Base-by-base conservation (phyloP, 2,329 filamentous ascomycete genomes). In the Penicillium sclerotiorum region DNA sequence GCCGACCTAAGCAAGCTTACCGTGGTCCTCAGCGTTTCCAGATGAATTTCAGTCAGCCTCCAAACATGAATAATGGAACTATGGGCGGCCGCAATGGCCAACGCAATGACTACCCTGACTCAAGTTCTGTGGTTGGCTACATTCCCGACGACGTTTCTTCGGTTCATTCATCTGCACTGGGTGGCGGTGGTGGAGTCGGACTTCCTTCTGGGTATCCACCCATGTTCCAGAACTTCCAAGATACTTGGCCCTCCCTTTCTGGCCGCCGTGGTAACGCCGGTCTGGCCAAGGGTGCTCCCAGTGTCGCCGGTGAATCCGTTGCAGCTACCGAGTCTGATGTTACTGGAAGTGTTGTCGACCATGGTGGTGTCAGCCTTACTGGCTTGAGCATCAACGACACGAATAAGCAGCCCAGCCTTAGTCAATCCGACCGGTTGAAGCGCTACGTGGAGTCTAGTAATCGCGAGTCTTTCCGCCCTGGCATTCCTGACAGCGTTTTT, bases 61-160 rank as follows among this genome's bases (percentile, higher is more conserved):
- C 28, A 82, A 82, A 52, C 72, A 80, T 79, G 15, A 78, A 80
- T 15, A 78, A 77, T 48, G 76, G 76, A 21, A 72, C 76, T 65
- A 71, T 72, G 58, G 81, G 79, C 50, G 79, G 77, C 50, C 75
- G 78, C 55, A 78, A 79, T 47, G 70, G 73, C 21, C 68, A 69
- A 35, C 76, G 75, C 27, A 73, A 75, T 27, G 78, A 85, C 47
- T 84, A 80, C 59, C 80, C 80, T 39, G 93, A 96, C 64, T 85
- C 88, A 15, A 89, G 90, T 36, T 97, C 93, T 3, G 89, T 96
- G 67, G 81, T 96, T 62, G 94, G 93, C 13, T 97, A 95, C 69
- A 96, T 99, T 53, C 90, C 93, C 2, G 94, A 99, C 64, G 94
- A 99, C 70, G 91, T 96, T 33, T 97, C 93, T 8, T 96, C 92